Percentiles rank a stretch among this genome's conserved stretches.
phyloP scores from a whole-genome alignment of 1,139 yeast genomes.

The Suhomyces yuchorum region DNA sequence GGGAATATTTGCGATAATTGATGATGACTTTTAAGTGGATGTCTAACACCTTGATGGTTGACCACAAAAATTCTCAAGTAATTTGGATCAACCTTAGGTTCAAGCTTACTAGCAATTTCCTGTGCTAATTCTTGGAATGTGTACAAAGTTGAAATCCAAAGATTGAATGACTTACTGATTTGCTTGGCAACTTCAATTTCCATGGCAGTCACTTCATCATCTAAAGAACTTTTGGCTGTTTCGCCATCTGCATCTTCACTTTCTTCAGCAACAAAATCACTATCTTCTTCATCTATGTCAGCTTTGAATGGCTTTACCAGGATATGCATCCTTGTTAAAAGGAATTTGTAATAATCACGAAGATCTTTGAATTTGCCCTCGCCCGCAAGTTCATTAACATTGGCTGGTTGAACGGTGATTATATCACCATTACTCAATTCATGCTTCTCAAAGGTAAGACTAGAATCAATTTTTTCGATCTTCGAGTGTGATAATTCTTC shows the following conservation, averaged over 20 bases:
- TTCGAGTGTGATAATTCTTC: conserved; percentile 75
- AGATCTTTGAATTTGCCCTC: conserved; percentile 34
- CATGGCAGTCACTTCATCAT: conserved; percentile 15
- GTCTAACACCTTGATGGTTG: conserved; percentile 55
- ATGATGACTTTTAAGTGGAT: conserved; percentile 46
- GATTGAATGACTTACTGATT: conserved; percentile 44
- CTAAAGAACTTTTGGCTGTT: conserved; percentile 13
- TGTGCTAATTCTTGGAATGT: conserved; percentile 61
- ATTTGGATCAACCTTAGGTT: conserved; percentile 54
- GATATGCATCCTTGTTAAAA: conserved; percentile 69
- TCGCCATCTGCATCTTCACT: conserved; percentile 16
- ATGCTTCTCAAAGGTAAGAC: conserved; percentile 55
- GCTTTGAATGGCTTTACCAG: conserved; percentile 51
- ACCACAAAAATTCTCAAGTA: conserved; percentile 67
- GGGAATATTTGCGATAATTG: conserved; percentile 51
- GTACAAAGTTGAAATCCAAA: conserved; percentile 71
- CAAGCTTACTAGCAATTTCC: conserved; percentile 55
- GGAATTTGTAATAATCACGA: conserved; percentile 59
- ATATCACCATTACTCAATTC: conserved; percentile 84
- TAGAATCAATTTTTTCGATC: conserved; percentile 51
- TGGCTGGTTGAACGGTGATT: conserved; percentile 54
- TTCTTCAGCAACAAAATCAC: conserved; percentile 36
- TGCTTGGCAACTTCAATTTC: conserved; percentile 22
- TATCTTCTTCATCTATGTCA: conserved; percentile 51
- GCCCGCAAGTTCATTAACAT: conserved; percentile 24